phyloP scores from a whole-genome alignment of 2,329 filamentous ascomycete species.

The Stromatinia cepivora region DNA sequence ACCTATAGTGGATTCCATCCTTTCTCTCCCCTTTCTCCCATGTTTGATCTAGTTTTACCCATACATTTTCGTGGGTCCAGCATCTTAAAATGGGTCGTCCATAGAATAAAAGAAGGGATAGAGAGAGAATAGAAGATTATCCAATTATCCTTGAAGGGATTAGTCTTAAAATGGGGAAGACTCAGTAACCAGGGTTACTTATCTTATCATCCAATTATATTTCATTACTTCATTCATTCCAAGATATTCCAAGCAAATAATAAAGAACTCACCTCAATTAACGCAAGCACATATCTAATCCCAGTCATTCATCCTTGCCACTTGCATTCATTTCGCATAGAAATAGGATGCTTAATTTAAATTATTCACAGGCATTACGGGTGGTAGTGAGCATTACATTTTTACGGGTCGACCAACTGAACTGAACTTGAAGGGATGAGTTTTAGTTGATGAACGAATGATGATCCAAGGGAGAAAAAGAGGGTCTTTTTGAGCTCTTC shows the following conservation, averaged over 20 bases:
- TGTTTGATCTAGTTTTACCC: constrained; percentile 17
- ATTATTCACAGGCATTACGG: constrained; percentile 13
- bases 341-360: constrained; percentile 16
- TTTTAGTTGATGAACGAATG: neutral
- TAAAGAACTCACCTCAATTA: neutral
- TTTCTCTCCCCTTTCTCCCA: neutral
- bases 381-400: constrained; percentile 8
- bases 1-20: constrained; percentile 7
- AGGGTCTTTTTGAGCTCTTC: neutral
- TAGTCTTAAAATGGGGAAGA: neutral
- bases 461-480: neutral
- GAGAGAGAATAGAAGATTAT: constrained; percentile 6
- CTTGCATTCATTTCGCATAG: constrained; percentile 2
- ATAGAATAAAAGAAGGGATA: constrained; percentile 20
- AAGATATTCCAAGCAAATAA: constrained; percentile 16
- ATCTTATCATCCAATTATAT: constrained; percentile 11
- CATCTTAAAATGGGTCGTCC: constrained; percentile 10
- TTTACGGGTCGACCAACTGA: neutral
- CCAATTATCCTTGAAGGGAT: neutral
- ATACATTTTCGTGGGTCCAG: constrained; percentile 1
- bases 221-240: neutral
- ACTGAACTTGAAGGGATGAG: neutral
- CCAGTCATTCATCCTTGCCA: constrained; percentile 11
- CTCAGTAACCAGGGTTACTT: neutral
- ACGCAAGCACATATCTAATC: neutral